phyloP scores from a whole-genome alignment of 345 rosid genomes.

The Trapa incisa region DNA sequence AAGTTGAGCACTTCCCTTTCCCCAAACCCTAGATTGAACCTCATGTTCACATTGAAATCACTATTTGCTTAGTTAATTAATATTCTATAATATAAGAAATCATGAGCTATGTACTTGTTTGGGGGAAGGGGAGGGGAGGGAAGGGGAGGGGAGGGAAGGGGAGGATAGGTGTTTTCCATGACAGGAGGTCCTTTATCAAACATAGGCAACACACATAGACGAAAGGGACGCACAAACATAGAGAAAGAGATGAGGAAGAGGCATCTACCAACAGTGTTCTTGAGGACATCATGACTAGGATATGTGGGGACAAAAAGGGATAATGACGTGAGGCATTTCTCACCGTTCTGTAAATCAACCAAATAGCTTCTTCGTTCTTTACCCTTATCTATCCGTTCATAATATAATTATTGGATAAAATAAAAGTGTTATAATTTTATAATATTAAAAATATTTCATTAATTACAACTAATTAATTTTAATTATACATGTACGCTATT shows the following conservation, averaged over 20 bases:
- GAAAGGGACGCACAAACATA: slow-evolving; percentile 6
- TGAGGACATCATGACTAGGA: slow-evolving; percentile 6
- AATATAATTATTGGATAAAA: not conserved
- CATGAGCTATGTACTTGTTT: not conserved
- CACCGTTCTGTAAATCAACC: not conserved
- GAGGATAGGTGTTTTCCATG: not conserved
- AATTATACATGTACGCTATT: too few species aligned
- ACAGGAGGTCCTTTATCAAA: not conserved
- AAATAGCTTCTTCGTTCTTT: not conserved
- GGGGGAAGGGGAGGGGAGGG: not conserved
- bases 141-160: not conserved
- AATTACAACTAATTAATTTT: too few species aligned
- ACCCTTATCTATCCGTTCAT: not conserved
- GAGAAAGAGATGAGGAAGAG: slow-evolving; percentile 5
- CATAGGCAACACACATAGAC: not conserved
- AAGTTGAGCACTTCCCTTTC: slow-evolving; percentile 3
- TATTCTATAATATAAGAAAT: too few species aligned
- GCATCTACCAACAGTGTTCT: slow-evolving; percentile 6
- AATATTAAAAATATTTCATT: too few species aligned
- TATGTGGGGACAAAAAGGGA: slow-evolving; percentile 2
- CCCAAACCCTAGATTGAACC: not conserved
- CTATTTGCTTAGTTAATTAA: not conserved
- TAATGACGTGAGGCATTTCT: not conserved
- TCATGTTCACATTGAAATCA: not conserved
- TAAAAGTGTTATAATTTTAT: too few species aligned